Percentiles rank a stretch among this genome's conserved stretches.
Conservation (phyloP, 2,329 filamentous ascomycete species). For the Fusarium sp. region DNA sequence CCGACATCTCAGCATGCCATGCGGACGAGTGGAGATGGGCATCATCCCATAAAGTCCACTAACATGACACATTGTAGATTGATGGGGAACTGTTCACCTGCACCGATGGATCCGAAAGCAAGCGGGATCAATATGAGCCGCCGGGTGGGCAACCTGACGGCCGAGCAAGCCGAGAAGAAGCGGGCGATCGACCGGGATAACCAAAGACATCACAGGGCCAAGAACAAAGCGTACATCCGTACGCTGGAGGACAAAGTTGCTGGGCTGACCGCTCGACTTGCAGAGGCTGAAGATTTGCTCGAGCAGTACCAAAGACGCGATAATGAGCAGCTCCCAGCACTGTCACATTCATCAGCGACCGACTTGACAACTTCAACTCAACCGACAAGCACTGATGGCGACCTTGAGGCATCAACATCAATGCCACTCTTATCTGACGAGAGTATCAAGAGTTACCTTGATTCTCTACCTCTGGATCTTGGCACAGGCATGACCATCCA, state of each 20-base stretch:
- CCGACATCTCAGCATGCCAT: not conserved
- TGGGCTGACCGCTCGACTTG: not conserved
- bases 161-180: constrained; percentile 2
- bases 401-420: not conserved
- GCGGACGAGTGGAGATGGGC: not conserved
- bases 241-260: not conserved
- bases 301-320: not conserved
- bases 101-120: not conserved
- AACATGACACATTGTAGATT: not conserved
- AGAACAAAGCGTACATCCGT: not conserved
- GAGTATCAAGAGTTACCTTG: not conserved
- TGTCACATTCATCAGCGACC: not conserved
- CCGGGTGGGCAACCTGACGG: not conserved
- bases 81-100: not conserved
- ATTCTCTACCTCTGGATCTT: not conserved
- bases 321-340: not conserved
- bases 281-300: not conserved
- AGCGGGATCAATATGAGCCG: not conserved
- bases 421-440: not conserved
- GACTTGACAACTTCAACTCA: not conserved
- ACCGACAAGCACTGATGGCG: not conserved
- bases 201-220: not conserved
- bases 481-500: constrained; percentile 2
- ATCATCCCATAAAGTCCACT: not conserved
- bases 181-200: constrained; percentile 1